Evolutionary conservation across 495 filamentous ascomycete genomes (phyloP).

Genomic region (Hyaloscypha hepaticicola): DNA sequence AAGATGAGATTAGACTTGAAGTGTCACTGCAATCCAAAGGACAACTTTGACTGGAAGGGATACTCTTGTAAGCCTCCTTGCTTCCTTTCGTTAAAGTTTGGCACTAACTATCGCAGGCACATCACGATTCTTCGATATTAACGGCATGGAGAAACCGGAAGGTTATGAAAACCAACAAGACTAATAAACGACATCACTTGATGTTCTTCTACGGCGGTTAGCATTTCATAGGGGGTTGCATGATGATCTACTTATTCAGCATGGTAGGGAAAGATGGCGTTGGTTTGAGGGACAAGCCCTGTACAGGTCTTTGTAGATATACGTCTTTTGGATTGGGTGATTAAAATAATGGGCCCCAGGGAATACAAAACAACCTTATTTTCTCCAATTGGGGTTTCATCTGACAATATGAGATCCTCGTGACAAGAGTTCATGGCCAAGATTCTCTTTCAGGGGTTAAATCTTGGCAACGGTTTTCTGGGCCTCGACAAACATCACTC

Average conservation of each 20-base stretch:
- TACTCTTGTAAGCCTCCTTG: slow-evolving; percentile 76
- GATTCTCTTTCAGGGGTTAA: not conserved
- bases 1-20: slow-evolving; percentile 74
- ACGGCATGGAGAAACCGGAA: slow-evolving; percentile 72
- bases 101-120: slow-evolving; percentile 56
- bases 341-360: not conserved
- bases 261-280: slow-evolving; percentile 24
- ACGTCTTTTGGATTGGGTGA: slow-evolving; percentile 3
- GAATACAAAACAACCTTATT: not conserved
- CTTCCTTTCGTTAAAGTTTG: not conserved
- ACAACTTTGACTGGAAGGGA: slow-evolving; percentile 99
- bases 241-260: slow-evolving; percentile 12
- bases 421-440: not conserved
- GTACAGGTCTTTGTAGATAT: slow-evolving; percentile 23
- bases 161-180: slow-evolving; percentile 73
- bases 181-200: slow-evolving; percentile 34
- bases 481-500: not conserved
- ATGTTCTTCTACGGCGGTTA: slow-evolving; percentile 2
- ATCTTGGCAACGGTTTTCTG: not conserved
- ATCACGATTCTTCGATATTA: slow-evolving; percentile 77
- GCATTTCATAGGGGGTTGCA: slow-evolving; percentile 3
- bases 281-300: slow-evolving; percentile 6
- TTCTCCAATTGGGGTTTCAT: not conserved
- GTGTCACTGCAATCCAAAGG: slow-evolving; percentile 90
- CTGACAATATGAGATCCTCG: not conserved